phyloP scores from a whole-genome alignment of 345 rosid species.

The Cardiospermum halicacabum region DNA sequence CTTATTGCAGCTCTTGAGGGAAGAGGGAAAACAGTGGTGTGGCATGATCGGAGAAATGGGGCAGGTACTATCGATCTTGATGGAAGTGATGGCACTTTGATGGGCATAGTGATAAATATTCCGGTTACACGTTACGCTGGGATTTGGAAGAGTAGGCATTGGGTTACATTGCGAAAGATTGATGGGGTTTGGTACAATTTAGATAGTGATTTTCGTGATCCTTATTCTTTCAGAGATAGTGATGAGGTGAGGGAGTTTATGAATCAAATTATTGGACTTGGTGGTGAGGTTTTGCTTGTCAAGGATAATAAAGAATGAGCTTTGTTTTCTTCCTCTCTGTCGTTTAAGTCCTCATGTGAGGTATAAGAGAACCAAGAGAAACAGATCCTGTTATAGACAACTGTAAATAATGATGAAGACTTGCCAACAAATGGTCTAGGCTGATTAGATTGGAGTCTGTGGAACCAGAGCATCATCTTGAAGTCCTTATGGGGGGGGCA shows the following conservation, averaged over 20 bases:
- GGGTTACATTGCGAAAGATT: slow-evolving; percentile 73
- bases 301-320: slow-evolving; percentile 36
- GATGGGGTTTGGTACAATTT: slow-evolving; percentile 82
- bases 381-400: background rate
- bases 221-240: slow-evolving; percentile 33
- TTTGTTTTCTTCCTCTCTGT: slow-evolving; percentile 17
- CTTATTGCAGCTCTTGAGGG: slow-evolving; percentile 67
- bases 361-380: background rate
- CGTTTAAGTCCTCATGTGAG: background rate
- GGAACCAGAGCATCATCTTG: background rate
- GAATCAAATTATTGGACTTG: slow-evolving; percentile 46
- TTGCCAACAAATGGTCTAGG: background rate
- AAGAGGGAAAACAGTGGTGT: slow-evolving; percentile 55
- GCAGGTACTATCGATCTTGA: slow-evolving; percentile 60
- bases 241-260: slow-evolving; percentile 50
- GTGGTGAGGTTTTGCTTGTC: slow-evolving; percentile 74
- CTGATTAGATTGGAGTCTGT: slow-evolving; percentile 1
- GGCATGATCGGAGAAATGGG: slow-evolving; percentile 72
- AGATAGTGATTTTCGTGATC: slow-evolving; percentile 71
- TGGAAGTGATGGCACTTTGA: slow-evolving; percentile 28
- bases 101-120: slow-evolving; percentile 77
- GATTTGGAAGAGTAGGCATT: slow-evolving; percentile 83
- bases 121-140: slow-evolving; percentile 65
- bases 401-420: background rate
- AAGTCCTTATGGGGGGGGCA: background rate